Percentiles rank a stretch among this genome's conserved stretches.
Conservation (phyloP, 768 basidiomycete genomes). For the Coprinopsis marcescibilis region DNA sequence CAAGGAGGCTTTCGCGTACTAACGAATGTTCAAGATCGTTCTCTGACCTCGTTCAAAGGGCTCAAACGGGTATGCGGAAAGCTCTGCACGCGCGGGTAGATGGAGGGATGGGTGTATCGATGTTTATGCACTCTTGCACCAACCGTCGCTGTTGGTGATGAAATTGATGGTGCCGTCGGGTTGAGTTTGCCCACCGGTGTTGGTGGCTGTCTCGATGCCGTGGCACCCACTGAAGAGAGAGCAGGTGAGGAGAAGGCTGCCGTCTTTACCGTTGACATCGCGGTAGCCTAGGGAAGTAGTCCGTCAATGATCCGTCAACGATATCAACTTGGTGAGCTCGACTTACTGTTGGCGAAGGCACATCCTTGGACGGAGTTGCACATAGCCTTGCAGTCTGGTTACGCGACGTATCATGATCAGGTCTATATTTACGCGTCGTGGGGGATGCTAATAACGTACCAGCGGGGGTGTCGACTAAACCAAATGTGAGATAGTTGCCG, state of each 20-base stretch:
- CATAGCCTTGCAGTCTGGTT: constrained; percentile 39
- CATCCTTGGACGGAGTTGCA: constrained; percentile 36
- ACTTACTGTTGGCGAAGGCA: constrained; percentile 38
- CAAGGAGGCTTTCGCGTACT: too few relatives aligned
- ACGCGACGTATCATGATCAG: not conserved
- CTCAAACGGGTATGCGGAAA: not conserved
- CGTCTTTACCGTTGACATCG: constrained; percentile 43
- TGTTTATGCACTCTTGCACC: constrained; percentile 26
- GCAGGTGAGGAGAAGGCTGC: constrained; percentile 39
- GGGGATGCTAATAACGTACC: constrained; percentile 20
- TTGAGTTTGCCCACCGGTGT: constrained; percentile 38
- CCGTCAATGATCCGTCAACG: not conserved
- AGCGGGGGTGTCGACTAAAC: constrained; percentile 37
- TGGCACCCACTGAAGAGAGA: constrained; percentile 37
- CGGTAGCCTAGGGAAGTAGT: constrained; percentile 29
- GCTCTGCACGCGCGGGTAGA: not conserved
- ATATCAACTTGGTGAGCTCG: not conserved
- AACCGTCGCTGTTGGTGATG: constrained; percentile 37
- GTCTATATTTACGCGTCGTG: not conserved
- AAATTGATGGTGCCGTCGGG: constrained; percentile 35
- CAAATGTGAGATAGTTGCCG: constrained; percentile 35
- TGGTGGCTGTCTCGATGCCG: constrained; percentile 29
- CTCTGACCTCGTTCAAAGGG: too few relatives aligned
- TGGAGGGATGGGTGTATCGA: not conserved
- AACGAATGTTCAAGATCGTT: too few relatives aligned